These are phyloP conservation scores for Sugiyamaella japonica DNA, from an alignment of 1,139 yeast genomes.

Conservation along the genomic window DNA sequence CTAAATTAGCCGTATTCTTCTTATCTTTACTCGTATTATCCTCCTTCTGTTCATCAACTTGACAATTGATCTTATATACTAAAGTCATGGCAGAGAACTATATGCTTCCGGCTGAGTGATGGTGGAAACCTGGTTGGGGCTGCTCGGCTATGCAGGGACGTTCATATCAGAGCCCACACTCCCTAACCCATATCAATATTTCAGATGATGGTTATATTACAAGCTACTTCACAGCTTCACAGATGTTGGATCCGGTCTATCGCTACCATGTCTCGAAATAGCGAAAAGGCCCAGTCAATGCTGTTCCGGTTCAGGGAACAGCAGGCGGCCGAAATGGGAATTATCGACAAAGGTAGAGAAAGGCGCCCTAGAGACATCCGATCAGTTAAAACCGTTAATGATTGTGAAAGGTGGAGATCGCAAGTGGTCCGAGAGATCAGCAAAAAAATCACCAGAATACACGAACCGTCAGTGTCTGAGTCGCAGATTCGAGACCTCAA, in stretches of 20 bases:
- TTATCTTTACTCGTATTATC: no score
- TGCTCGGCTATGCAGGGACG: background rate
- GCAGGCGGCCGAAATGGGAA: slow-evolving; percentile 60
- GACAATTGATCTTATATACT: no score
- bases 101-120: no score
- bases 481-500: slow-evolving; percentile 69
- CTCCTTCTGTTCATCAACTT: no score
- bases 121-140: no score
- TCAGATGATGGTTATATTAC: background rate
- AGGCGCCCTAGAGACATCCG: slow-evolving; percentile 61
- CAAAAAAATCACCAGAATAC: slow-evolving; percentile 58
- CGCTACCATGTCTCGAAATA: slow-evolving; percentile 66
- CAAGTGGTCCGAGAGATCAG: slow-evolving; percentile 66
- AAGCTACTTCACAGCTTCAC: background rate
- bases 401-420: slow-evolving; percentile 78
- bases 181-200: slow-evolving; percentile 1
- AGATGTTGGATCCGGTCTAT: background rate
- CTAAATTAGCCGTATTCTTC: no score
- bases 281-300: slow-evolving; percentile 72
- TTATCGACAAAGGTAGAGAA: slow-evolving; percentile 49
- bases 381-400: slow-evolving; percentile 55
- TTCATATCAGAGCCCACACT: background rate
- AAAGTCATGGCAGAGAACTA: no score
- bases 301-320: slow-evolving; percentile 65
- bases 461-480: slow-evolving; percentile 61